Base-by-base conservation (phyloP, 805 yeast species). In the Candida takata region DNA sequence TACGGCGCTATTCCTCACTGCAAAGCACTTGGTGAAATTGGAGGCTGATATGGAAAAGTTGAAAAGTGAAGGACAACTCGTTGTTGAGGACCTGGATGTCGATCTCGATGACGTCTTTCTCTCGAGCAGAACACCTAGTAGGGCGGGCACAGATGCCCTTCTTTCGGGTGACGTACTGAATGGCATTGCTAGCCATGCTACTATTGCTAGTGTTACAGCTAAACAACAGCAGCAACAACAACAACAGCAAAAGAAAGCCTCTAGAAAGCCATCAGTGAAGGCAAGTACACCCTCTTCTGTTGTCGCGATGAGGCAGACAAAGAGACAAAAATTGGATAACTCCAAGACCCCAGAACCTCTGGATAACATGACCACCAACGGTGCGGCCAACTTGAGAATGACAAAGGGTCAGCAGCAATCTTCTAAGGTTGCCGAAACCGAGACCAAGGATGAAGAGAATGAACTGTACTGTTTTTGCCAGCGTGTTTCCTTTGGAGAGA, bases 401-500 rank as follows among this genome's bases (percentile, higher is more conserved):
- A n/a, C n/a, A n/a, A n/a, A n/a, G n/a, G 26, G 10, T 24, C 26
- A 24, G 9, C 28, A 13, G 17, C 9, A 26, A 13, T 8, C 28
- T 13, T 16, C 28, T 10, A 26, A 13, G 15, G 28, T 13, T 8
- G 13, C 9, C 28, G 28, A 8, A 10, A 26, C 28, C 16, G 16
- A 54, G 20, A 60, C 55, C 23, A 69, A 66, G 19, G 79, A 72
- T 33, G 84, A 78, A 39, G 86, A 79, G 42, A 78, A 75, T 39
- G 80, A 75, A 33, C 48, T 76, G 35, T 90, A 90, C 57, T 90
- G 98, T 58, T 83, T 84, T 62, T 90, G 98, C 55, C 94, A 86
- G 54, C 86, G 88, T 47, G 94, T 84, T 0, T 87, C 97, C 0
- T 85, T 81, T 60, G 98, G 98, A 17, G 85, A 80, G 50, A 90